Conservation (phyloP, 2,329 filamentous ascomycete genomes). For the Penicillium palitans region DNA sequence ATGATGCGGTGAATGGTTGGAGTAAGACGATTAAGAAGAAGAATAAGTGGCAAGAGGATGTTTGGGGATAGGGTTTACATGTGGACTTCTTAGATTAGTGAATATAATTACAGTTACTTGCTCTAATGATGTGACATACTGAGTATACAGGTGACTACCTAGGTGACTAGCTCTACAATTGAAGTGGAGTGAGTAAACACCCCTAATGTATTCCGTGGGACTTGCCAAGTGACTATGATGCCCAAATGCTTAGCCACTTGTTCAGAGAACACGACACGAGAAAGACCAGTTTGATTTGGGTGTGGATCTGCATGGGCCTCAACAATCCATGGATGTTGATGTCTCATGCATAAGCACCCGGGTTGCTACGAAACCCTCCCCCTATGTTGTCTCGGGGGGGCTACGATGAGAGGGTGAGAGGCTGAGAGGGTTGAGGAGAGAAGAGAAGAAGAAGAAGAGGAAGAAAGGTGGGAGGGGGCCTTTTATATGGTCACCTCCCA, state of each 20-base stretch:
- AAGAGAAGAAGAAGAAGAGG: not conserved
- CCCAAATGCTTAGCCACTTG: not conserved
- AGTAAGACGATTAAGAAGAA: slow-evolving; percentile 50
- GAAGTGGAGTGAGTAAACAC: not conserved
- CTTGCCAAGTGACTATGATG: not conserved
- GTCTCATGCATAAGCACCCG: not conserved
- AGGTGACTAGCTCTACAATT: not conserved
- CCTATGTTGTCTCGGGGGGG: not conserved
- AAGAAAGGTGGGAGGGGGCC: not conserved
- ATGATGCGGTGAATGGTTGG: slow-evolving; percentile 48
- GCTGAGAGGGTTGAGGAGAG: not conserved
- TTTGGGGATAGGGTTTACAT: slow-evolving; percentile 40
- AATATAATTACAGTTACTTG: not conserved
- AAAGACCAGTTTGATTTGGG: not conserved
- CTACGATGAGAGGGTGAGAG: not conserved
- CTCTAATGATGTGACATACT: not conserved
- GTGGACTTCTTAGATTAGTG: not conserved
- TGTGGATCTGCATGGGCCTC: not conserved
- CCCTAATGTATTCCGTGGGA: not conserved
- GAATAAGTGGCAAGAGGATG: slow-evolving; percentile 57
- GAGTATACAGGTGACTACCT: not conserved
- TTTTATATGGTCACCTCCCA: not conserved
- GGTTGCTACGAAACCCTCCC: not conserved
- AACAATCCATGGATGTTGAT: not conserved
- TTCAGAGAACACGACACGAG: not conserved